Conservation (phyloP, 768 basidiomycete genomes). For the Suillus placidus region DNA sequence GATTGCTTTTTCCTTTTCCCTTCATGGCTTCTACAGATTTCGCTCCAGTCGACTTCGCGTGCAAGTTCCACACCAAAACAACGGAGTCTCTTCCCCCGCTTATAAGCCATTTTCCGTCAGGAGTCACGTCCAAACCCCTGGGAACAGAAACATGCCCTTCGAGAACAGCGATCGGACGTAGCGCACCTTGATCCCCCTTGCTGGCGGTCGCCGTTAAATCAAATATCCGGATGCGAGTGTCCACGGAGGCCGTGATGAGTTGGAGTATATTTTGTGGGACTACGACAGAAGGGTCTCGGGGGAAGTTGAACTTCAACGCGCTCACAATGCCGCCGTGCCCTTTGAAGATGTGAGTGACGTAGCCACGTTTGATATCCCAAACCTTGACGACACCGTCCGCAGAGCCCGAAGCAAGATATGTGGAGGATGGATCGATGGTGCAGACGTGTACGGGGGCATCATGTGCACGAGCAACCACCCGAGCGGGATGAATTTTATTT, state of each 20-base stretch:
- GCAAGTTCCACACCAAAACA: slow-evolving; percentile 88
- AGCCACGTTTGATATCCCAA: slow-evolving; percentile 88
- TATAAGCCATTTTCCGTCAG: slow-evolving; percentile 87
- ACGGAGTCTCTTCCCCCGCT: slow-evolving; percentile 94
- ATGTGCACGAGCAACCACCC: slow-evolving; percentile 83
- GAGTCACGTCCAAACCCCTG: slow-evolving; percentile 81
- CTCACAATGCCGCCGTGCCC: slow-evolving; percentile 98
- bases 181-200: slow-evolving; percentile 53
- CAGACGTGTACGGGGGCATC: slow-evolving; percentile 94
- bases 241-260: slow-evolving; percentile 89
- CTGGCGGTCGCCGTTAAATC: slow-evolving; percentile 73
- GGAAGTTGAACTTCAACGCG: slow-evolving; percentile 84
- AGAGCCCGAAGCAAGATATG: slow-evolving; percentile 92
- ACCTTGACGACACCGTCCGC: slow-evolving; percentile 98
- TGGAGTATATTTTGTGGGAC: slow-evolving; percentile 61
- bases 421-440: slow-evolving; percentile 79
- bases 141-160: slow-evolving; percentile 97
- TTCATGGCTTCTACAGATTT: slow-evolving; percentile 24
- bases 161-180: slow-evolving; percentile 76
- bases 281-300: slow-evolving; percentile 56
- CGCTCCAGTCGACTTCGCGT: slow-evolving; percentile 18
- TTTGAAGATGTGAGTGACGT: slow-evolving; percentile 91
- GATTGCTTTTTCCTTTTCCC: slow-evolving; percentile 50
- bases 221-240: slow-evolving; percentile 91
- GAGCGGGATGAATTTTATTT: slow-evolving; percentile 64